Percentiles rank a stretch among this genome's conserved stretches.
phyloP scores from a whole-genome alignment of 1,284 basidiomycete species.

The Cutaneotrichosporon dermatis region DNA sequence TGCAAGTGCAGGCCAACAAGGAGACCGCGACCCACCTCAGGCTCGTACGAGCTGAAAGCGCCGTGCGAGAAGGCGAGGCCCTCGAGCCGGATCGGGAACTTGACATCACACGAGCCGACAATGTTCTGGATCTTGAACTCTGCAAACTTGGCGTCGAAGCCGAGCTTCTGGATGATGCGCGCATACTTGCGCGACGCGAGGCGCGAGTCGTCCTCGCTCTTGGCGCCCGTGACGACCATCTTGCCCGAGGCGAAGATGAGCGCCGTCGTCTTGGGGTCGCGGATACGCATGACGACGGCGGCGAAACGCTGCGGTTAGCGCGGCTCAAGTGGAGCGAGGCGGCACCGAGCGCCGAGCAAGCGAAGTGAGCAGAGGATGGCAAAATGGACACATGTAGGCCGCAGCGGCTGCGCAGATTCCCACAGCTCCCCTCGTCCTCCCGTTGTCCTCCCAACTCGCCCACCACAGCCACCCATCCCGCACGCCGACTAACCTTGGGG shows the following conservation, averaged over 20 bases:
- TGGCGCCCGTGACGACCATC: conserved; percentile 99
- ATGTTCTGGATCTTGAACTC: conserved; percentile 99
- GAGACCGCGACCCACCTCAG: conserved; percentile 62
- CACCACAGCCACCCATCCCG: neutral
- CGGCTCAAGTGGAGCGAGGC: neutral
- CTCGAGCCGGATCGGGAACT: conserved; percentile 98
- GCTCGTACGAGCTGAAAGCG: conserved; percentile 96
- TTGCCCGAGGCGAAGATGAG: conserved; percentile 99
- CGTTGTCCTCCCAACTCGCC: neutral
- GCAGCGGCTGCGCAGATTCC: too few species aligned
- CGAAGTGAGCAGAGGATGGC: too few species aligned
- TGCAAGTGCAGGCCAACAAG: too few species aligned
- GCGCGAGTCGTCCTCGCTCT: conserved; percentile 96
- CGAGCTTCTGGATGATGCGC: conserved; percentile 98
- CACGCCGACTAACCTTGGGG: conserved; percentile 75
- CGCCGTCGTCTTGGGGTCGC: conserved; percentile 98
- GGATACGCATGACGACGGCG: conserved; percentile 99
- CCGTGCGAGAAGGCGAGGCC: conserved; percentile 97
- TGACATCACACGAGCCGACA: conserved; percentile 96
- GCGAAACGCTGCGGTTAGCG: conserved; percentile 87
- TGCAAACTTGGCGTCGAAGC: conserved; percentile 98
- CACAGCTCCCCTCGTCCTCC: neutral
- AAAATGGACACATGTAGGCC: too few species aligned
- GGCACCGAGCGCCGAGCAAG: too few species aligned
- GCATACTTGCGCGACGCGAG: conserved; percentile 98